Base-by-base conservation (phyloP, 139 green algal genomes). In the Chlamydomonas sp. region DNA sequence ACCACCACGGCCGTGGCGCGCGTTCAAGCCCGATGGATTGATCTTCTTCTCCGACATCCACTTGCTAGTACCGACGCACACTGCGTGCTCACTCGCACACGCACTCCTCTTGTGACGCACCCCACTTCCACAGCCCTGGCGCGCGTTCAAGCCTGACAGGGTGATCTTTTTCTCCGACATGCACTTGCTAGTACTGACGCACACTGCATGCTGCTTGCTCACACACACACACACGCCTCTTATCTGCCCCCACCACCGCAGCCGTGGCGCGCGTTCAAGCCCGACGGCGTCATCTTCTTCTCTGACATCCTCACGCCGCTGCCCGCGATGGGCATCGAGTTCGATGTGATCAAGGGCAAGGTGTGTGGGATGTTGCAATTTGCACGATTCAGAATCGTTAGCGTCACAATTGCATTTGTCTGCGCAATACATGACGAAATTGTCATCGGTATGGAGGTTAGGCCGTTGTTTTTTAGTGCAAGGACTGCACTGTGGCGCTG, bases 111-210 rank as follows among this genome's bases (percentile, higher is more conserved):
- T n/a, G n/a, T n/a, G n/a, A n/a, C n/a, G n/a, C n/a, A n/a, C n/a
- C n/a, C n/a, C n/a, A n/a, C n/a, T n/a, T n/a, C n/a, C n/a, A n/a
- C 93, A 99, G 88, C 95, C 95, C 5, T 98, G 86, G 86, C 71
- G 85, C 13, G 87, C 93, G 1, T 99, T 97, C 78, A 77, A 89
- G 34, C 80, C 94, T 1, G 94, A 99, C 65, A 94, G 90, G 43
- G 93, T 99, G 57, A 98, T 99, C 81, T 95, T 99, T 82, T 99
- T 99, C 85, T 92, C 81, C 39, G 94, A 99, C 81, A 99, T 99
- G 67, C 83, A n/a, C n/a, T n/a, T n/a, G n/a, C n/a, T n/a, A n/a
- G n/a, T n/a, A n/a, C n/a, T n/a, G n/a, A n/a, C n/a, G n/a, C n/a
- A n/a, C n/a, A n/a, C n/a, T n/a, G n/a, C n/a, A n/a, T n/a, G n/a